Percentiles rank a stretch among this genome's conserved stretches.
phyloP scores from a whole-genome alignment of 2,329 filamentous ascomycete species.

The Penicillium thymicola region DNA sequence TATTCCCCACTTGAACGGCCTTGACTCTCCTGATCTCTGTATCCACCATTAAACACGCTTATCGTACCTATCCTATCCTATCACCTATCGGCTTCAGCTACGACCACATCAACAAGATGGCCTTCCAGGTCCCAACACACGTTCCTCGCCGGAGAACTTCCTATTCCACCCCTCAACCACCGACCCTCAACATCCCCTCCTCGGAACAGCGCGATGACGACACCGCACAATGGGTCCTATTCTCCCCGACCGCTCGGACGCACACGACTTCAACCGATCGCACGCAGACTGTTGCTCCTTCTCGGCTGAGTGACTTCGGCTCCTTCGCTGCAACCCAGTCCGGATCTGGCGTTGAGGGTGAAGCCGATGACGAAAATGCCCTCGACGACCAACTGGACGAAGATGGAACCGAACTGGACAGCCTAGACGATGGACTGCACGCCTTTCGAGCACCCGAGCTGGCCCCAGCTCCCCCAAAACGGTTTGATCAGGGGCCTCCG shows the following conservation, averaged over 20 bases:
- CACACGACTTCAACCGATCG: slow-evolving; percentile 63
- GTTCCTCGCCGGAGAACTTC: slow-evolving; percentile 35
- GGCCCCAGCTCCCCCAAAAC: slow-evolving; percentile 40
- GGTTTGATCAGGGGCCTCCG: slow-evolving; percentile 54
- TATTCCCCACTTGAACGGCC: not conserved
- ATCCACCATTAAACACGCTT: not conserved
- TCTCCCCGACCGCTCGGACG: slow-evolving; percentile 73
- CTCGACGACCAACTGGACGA: slow-evolving; percentile 59
- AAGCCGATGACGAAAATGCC: slow-evolving; percentile 41
- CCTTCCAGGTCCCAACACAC: slow-evolving; percentile 39
- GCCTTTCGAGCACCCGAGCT: slow-evolving; percentile 70
- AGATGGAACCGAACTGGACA: slow-evolving; percentile 76
- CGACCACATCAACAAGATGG: slow-evolving; percentile 27
- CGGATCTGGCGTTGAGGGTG: slow-evolving; percentile 36
- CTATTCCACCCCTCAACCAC: slow-evolving; percentile 29
- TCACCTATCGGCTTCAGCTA: slow-evolving; percentile 4
- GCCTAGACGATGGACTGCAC: slow-evolving; percentile 84
- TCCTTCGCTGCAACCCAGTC: slow-evolving; percentile 68
- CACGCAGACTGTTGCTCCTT: slow-evolving; percentile 66
- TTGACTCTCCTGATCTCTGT: not conserved
- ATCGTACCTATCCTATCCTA: slow-evolving; percentile 6
- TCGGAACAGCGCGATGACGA: slow-evolving; percentile 57
- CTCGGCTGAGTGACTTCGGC: slow-evolving; percentile 74
- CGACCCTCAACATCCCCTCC: slow-evolving; percentile 29
- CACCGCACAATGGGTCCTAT: slow-evolving; percentile 93